Conservation (phyloP, 768 basidiomycete species). For the Leucosporidium yakuticum region DNA sequence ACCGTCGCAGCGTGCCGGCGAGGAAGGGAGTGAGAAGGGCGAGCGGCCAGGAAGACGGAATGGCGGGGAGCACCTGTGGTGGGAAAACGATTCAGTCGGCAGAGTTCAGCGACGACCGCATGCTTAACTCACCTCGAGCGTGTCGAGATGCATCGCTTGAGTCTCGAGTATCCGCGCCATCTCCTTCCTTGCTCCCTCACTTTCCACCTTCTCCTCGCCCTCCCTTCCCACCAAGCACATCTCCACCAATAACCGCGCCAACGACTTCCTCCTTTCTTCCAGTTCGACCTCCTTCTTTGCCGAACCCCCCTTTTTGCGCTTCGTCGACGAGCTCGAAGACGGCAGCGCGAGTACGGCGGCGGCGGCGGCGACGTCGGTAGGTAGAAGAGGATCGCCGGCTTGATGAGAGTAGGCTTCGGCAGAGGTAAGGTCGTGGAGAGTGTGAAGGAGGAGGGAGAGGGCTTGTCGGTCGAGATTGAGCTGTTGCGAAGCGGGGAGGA, state of each 20-base stretch:
- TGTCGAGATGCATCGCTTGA: too few relatives aligned
- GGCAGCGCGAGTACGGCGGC: slow-evolving; percentile 8
- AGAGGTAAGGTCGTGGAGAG: slow-evolving; percentile 19
- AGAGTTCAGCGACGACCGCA: too few relatives aligned
- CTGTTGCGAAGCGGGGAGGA: neutral
- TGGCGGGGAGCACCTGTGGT: neutral
- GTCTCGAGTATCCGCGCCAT: too few relatives aligned
- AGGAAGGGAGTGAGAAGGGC: slow-evolving; percentile 12
- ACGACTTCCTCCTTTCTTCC: neutral
- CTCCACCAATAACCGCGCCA: slow-evolving; percentile 29
- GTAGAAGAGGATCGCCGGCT: slow-evolving; percentile 17
- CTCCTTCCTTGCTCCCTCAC: too few relatives aligned
- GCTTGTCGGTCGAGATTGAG: slow-evolving; percentile 30
- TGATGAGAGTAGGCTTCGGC: slow-evolving; percentile 28
- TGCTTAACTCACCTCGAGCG: too few relatives aligned
- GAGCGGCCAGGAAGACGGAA: slow-evolving; percentile 5
- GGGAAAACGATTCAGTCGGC: too few relatives aligned
- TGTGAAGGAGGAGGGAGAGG: slow-evolving; percentile 22
- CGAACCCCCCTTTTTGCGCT: neutral
- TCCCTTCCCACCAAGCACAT: neutral
- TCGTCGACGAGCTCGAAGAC: neutral
- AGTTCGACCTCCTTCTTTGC: neutral
- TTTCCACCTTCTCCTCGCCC: too few relatives aligned
- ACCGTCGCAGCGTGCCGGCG: slow-evolving; percentile 14
- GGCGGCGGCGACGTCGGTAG: neutral